Conservation (phyloP, 139 green algal species). For the Chlamydomonas incerta region DNA sequence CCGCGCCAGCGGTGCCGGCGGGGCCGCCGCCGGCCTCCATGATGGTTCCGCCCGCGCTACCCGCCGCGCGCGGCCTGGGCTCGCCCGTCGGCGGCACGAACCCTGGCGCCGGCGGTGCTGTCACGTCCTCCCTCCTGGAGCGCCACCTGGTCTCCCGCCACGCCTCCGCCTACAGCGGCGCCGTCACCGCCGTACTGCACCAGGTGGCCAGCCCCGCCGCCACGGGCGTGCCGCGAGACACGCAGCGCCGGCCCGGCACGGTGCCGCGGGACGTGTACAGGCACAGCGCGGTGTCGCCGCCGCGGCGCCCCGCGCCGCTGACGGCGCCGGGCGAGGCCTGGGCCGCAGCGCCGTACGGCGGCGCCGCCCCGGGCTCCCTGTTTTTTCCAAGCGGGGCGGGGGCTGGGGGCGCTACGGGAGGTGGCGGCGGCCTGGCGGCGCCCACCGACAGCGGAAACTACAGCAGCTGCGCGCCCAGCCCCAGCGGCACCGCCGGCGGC, state of each 20-base stretch:
- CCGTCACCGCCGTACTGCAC: constrained; percentile 27
- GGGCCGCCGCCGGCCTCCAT: not conserved
- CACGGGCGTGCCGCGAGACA: not conserved
- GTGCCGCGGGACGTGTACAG: constrained; percentile 27
- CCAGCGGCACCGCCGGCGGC: no score
- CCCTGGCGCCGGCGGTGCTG: no score
- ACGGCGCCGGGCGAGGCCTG: not conserved
- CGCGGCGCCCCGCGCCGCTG: not conserved
- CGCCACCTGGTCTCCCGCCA: constrained; percentile 26
- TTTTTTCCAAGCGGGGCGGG: no score
- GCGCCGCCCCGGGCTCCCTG: no score
- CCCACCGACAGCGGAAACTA: no score
- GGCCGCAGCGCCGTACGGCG: no score
- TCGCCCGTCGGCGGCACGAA: no score
- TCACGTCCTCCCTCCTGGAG: constrained; percentile 7
- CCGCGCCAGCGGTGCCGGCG: not conserved
- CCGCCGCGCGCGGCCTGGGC: not conserved
- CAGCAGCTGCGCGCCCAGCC: no score
- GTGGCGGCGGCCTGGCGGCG: no score
- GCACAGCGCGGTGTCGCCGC: constrained; percentile 20
- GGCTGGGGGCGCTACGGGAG: no score
- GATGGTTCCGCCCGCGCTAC: not conserved
- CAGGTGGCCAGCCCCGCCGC: constrained; percentile 9
- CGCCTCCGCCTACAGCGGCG: constrained; percentile 7
- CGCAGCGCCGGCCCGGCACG: constrained; percentile 18